A percentile compares a stretch with the other conserved stretches of the same genome.
Conservation (phyloP, 139 green algal genomes). For the Volvox africanus region DNA sequence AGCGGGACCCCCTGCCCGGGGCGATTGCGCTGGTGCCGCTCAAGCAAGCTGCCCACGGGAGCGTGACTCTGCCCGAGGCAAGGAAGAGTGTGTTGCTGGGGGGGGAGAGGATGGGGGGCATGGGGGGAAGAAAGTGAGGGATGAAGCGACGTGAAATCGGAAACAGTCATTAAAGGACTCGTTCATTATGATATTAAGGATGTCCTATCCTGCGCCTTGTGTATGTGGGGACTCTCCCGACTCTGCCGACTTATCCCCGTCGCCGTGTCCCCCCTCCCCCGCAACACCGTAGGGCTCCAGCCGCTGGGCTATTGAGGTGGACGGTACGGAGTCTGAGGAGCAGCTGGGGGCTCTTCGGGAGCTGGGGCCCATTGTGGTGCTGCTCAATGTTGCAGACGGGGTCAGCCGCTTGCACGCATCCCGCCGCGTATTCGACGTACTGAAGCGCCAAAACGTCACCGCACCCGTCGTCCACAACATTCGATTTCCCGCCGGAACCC, state of each 20-base stretch:
- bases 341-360: slow-evolving; percentile 76
- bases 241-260: neutral
- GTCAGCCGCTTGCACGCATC: slow-evolving; percentile 87
- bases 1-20: slow-evolving; percentile 79
- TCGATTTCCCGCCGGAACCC: slow-evolving; percentile 63
- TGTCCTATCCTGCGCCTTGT: too few species aligned
- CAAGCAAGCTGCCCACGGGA: slow-evolving; percentile 50
- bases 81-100: too few species aligned
- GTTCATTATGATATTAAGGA: too few species aligned
- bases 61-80: slow-evolving; percentile 60
- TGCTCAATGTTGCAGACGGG: slow-evolving; percentile 78
- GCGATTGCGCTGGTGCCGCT: slow-evolving; percentile 82
- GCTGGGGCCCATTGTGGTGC: slow-evolving; percentile 72
- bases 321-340: slow-evolving; percentile 89
- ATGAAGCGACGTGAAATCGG: too few species aligned
- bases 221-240: too few species aligned
- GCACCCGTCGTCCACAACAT: slow-evolving; percentile 94
- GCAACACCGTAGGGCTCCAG: slow-evolving; percentile 70
- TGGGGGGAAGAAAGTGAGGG: too few species aligned
- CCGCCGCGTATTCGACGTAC: slow-evolving; percentile 89
- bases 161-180: too few species aligned
- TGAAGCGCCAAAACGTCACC: slow-evolving; percentile 74
- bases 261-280: neutral
- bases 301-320: slow-evolving; percentile 83
- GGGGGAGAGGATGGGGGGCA: neutral